phyloP scores from a whole-genome alignment of 1,284 basidiomycete species.

The Rhodotorula sp. region DNA sequence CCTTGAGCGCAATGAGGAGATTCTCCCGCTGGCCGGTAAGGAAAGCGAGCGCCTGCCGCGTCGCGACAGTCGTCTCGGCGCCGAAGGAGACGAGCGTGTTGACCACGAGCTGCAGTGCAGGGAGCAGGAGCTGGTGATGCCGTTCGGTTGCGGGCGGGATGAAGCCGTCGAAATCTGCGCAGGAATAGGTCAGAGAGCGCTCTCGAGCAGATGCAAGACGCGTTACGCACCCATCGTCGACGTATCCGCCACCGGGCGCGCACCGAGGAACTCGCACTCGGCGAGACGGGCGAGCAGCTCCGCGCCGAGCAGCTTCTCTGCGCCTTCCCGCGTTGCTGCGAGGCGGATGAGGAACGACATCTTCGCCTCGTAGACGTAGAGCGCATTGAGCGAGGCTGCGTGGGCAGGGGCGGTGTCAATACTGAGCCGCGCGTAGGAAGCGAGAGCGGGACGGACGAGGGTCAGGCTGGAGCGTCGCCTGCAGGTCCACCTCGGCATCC shows the following conservation, averaged over 20 bases:
- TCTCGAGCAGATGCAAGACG: neutral
- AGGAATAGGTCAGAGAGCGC: neutral
- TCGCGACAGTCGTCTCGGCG: constrained; percentile 54
- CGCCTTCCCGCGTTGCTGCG: constrained; percentile 76
- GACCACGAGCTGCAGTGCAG: constrained; percentile 75
- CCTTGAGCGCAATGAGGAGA: constrained; percentile 73
- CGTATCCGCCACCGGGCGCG: constrained; percentile 76
- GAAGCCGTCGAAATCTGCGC: constrained; percentile 76
- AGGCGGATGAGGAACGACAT: constrained; percentile 84
- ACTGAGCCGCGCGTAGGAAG: rapidly evolving
- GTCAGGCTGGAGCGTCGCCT: constrained; percentile 80
- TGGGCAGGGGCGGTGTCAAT: neutral
- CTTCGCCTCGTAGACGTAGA: constrained; percentile 95
- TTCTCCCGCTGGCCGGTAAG: constrained; percentile 76
- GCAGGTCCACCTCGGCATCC: constrained; percentile 76
- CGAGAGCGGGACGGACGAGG: constrained; percentile 63
- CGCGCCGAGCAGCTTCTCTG: constrained; percentile 79
- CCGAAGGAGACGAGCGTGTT: constrained; percentile 64
- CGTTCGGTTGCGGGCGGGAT: constrained; percentile 82
- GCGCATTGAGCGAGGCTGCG: constrained; percentile 79
- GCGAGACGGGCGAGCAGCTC: constrained; percentile 76
- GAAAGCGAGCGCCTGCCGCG: constrained; percentile 73
- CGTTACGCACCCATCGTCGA: constrained; percentile 69
- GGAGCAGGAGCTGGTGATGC: constrained; percentile 84
- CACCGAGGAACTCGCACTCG: constrained; percentile 83